These are phyloP conservation scores for Scheffersomyces segobiensis DNA, from an alignment of 1,139 yeast species.

Conservation along the genomic window DNA sequence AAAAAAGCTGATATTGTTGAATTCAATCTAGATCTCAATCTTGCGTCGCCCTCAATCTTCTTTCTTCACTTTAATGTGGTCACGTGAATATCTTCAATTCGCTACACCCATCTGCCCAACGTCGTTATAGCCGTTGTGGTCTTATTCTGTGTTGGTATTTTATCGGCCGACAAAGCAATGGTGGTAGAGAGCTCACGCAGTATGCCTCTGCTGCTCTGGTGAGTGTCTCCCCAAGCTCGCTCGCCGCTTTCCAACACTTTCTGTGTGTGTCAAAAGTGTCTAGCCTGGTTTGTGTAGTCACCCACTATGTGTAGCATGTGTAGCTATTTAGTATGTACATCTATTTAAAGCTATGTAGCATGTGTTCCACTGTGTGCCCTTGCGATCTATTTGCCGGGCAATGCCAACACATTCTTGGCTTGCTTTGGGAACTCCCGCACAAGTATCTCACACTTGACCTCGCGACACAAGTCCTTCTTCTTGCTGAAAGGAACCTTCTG, in stretches of 20 bases:
- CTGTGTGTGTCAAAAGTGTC: background rate
- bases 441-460: slow-evolving; percentile 74
- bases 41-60: background rate
- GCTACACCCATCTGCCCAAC: background rate
- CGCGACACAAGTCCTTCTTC: slow-evolving; percentile 72
- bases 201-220: background rate
- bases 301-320: too few species aligned
- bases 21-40: background rate
- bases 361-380: background rate
- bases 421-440: slow-evolving; percentile 78
- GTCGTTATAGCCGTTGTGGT: background rate
- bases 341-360: too few species aligned
- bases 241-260: background rate
- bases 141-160: background rate
- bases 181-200: background rate
- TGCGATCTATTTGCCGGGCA: slow-evolving; percentile 19
- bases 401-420: slow-evolving; percentile 27
- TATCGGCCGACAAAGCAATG: background rate
- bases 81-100: background rate
- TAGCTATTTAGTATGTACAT: background rate
- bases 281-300: too few species aligned
- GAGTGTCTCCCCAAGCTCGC: background rate
- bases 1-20: background rate
- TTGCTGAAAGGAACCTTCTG: slow-evolving; percentile 62
- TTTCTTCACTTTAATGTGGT: background rate